phyloP scores from a whole-genome alignment of 495 filamentous ascomycete genomes.

The Aspergillus heteromorphus region DNA sequence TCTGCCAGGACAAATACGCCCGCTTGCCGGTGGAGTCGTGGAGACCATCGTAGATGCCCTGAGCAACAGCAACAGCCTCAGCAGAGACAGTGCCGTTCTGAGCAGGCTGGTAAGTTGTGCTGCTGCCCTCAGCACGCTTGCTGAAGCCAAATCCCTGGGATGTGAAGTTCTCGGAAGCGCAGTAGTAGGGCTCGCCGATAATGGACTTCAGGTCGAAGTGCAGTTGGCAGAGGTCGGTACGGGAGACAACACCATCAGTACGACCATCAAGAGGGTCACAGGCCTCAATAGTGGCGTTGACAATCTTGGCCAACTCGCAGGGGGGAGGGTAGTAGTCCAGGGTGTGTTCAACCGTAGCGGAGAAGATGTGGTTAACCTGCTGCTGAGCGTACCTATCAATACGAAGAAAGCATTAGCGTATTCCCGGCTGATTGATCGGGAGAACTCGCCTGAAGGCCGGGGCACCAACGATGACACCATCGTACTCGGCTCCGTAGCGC shows the following conservation, averaged over 20 bases:
- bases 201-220: constrained; percentile 39
- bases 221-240: constrained; percentile 47
- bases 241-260: constrained; percentile 47
- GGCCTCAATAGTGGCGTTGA: constrained; percentile 44
- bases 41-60: constrained; percentile 28
- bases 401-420: too few species aligned
- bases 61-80: constrained; percentile 25
- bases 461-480: constrained; percentile 46
- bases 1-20: constrained; percentile 31
- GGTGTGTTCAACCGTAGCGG: constrained; percentile 39
- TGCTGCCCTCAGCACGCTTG: constrained; percentile 28
- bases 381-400: constrained; percentile 42
- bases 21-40: constrained; percentile 27
- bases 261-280: constrained; percentile 50
- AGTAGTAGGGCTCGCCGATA: constrained; percentile 46
- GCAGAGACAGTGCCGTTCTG: constrained; percentile 29
- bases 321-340: constrained; percentile 46
- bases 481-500: constrained; percentile 45
- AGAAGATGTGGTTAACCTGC: constrained; percentile 46
- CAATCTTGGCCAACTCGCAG: constrained; percentile 48
- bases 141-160: constrained; percentile 34
- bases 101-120: constrained; percentile 23
- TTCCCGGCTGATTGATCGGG: too few species aligned
- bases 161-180: constrained; percentile 32
- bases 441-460: constrained; percentile 52